Conservation (phyloP, 1,284 basidiomycete species). For the Cryptococcus hybrid region DNA sequence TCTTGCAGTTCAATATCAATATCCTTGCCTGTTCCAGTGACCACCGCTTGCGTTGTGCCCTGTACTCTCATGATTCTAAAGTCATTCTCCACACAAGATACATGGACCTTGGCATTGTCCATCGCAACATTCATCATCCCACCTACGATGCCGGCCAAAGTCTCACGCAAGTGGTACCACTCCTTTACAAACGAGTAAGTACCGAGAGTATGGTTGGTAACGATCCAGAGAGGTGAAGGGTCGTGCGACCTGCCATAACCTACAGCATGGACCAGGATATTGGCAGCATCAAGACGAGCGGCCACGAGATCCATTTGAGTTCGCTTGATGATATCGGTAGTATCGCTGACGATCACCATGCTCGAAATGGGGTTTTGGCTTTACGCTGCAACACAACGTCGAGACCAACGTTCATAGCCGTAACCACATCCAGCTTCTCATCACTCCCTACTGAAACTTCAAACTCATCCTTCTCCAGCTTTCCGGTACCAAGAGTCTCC, state of each 20-base stretch:
- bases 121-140: slow-evolving; percentile 91
- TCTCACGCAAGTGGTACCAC: slow-evolving; percentile 87
- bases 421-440: slow-evolving; percentile 92
- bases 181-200: slow-evolving; percentile 98
- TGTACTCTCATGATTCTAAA: slow-evolving; percentile 84
- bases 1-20: slow-evolving; percentile 95
- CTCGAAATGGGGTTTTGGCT: slow-evolving; percentile 83
- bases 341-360: slow-evolving; percentile 90
- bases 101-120: slow-evolving; percentile 84
- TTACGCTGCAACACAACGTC: slow-evolving; percentile 93
- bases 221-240: slow-evolving; percentile 96
- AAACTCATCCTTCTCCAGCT: slow-evolving; percentile 56
- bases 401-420: slow-evolving; percentile 87
- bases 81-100: slow-evolving; percentile 59
- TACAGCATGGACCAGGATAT: slow-evolving; percentile 86
- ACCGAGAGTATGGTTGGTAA: slow-evolving; percentile 94
- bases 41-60: slow-evolving; percentile 72
- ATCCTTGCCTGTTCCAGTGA: slow-evolving; percentile 82
- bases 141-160: slow-evolving; percentile 85
- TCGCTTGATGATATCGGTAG: slow-evolving; percentile 82
- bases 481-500: slow-evolving; percentile 58
- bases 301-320: slow-evolving; percentile 98
- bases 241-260: slow-evolving; percentile 96
- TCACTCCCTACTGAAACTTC: slow-evolving; percentile 72
- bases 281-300: slow-evolving; percentile 91